Conservation (phyloP, 768 basidiomycete genomes). For the Rubroboletus satanas region DNA sequence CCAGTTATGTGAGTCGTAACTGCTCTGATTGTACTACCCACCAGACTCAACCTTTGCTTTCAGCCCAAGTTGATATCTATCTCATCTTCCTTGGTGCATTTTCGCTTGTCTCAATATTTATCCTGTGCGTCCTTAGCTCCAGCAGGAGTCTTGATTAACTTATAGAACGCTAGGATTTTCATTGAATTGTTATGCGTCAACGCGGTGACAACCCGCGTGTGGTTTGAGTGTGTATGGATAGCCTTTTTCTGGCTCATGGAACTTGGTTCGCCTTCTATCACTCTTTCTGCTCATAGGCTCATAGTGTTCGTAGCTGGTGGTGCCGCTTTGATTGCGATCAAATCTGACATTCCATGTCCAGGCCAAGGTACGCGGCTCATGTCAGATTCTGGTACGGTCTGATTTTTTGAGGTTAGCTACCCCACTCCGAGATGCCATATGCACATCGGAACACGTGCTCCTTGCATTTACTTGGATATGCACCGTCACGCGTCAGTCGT, state of each 20-base stretch:
- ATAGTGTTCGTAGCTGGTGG: constrained; percentile 44
- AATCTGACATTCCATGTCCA: constrained; percentile 36
- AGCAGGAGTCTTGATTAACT: background rate
- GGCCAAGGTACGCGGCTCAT: constrained; percentile 20
- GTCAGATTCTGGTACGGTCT: background rate
- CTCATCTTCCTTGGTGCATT: constrained; percentile 57
- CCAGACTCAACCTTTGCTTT: constrained; percentile 8
- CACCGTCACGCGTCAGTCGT: constrained; percentile 38
- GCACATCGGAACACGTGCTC: constrained; percentile 52
- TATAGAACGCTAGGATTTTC: constrained; percentile 42
- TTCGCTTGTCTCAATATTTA: constrained; percentile 54
- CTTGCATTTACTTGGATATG: constrained; percentile 59
- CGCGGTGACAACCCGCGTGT: constrained; percentile 55
- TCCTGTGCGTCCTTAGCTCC: constrained; percentile 44
- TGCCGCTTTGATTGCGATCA: constrained; percentile 42
- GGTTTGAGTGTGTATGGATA: constrained; percentile 69
- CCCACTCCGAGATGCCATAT: constrained; percentile 20
- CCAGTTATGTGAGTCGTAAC: constrained; percentile 37
- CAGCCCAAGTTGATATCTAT: constrained; percentile 54
- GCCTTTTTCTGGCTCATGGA: constrained; percentile 54
- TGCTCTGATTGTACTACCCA: background rate
- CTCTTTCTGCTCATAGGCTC: constrained; percentile 2
- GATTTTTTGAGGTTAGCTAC: background rate
- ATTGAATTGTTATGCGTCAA: constrained; percentile 52
- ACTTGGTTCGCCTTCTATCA: constrained; percentile 44